phyloP scores from a whole-genome alignment of 371 early-diverging fungal genomes.

The Smittium culicis region DNA sequence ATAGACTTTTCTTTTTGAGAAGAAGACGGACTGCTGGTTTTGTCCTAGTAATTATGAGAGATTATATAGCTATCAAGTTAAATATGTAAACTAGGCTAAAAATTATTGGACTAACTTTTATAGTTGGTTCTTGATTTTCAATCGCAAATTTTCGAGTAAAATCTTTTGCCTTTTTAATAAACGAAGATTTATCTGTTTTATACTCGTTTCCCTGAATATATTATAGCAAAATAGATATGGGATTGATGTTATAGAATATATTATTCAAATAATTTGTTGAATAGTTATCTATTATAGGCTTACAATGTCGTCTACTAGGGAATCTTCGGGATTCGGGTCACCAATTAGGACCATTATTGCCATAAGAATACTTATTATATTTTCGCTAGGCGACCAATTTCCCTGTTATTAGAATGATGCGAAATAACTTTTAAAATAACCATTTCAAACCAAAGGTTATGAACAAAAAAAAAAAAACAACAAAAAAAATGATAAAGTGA shows the following conservation, averaged over 20 bases:
- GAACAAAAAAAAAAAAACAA: not conserved
- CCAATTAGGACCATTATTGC: slow-evolving; percentile 97
- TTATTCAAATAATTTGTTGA: no score
- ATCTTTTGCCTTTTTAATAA: not conserved
- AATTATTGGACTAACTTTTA: no score
- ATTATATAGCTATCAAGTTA: no score
- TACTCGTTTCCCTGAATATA: slow-evolving; percentile 1
- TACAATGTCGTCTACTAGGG: slow-evolving; percentile 92
- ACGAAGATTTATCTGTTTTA: slow-evolving; percentile 1
- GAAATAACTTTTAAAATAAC: not conserved
- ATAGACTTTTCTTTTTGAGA: not conserved
- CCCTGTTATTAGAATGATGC: not conserved
- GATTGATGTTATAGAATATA: no score
- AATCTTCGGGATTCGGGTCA: slow-evolving; percentile 97
- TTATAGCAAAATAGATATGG: no score
- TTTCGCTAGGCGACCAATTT: slow-evolving; percentile 93
- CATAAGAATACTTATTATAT: slow-evolving; percentile 92
- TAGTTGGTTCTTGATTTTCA: not conserved
- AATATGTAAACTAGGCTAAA: no score
- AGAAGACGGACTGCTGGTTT: no score
- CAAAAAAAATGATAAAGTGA: not conserved
- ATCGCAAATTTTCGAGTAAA: not conserved
- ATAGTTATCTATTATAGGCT: not conserved
- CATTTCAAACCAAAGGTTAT: not conserved
- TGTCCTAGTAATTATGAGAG: no score